Evolutionary conservation across 2,329 filamentous ascomycete genomes (phyloP).

Genomic region (Thelonectria olida): DNA sequence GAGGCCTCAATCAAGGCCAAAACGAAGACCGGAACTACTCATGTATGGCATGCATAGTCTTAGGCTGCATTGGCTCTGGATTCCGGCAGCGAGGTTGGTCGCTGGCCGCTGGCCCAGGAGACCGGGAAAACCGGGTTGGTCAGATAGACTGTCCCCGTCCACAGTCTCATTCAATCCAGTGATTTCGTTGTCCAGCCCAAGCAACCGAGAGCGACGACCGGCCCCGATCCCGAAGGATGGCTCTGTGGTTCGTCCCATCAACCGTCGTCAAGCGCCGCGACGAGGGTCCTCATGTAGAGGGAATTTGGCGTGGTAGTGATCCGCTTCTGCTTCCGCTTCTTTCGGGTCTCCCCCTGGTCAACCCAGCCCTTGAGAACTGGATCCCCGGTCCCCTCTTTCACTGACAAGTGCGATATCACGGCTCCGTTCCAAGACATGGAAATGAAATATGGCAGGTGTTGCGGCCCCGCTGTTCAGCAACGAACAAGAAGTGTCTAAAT

Average conservation of each 20-base stretch:
- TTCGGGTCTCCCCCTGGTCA: not conserved
- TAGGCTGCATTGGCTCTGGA: slow-evolving; percentile 21
- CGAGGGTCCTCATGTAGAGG: slow-evolving; percentile 23
- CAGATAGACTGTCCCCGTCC: slow-evolving; percentile 13
- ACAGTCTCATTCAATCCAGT: not conserved
- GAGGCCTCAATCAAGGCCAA: slow-evolving; percentile 14
- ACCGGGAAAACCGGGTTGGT: slow-evolving; percentile 13
- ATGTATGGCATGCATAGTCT: slow-evolving; percentile 25
- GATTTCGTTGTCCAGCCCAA: not conserved
- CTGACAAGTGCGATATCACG: not conserved
- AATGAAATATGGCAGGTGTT: slow-evolving; percentile 2
- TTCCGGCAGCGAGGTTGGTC: slow-evolving; percentile 12
- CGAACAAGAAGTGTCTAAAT: slow-evolving; percentile 24
- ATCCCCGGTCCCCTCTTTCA: not conserved
- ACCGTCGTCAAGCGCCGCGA: slow-evolving; percentile 8
- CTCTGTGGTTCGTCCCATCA: slow-evolving; percentile 17
- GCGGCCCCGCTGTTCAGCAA: slow-evolving; percentile 20
- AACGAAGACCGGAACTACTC: not conserved
- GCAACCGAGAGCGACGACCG: slow-evolving; percentile 4
- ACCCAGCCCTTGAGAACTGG: not conserved
- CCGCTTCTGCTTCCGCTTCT: slow-evolving; percentile 3
- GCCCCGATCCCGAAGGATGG: not conserved
- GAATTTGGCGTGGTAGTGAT: slow-evolving; percentile 16
- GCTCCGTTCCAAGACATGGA: slow-evolving; percentile 1
- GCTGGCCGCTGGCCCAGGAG: slow-evolving; percentile 9